Evolutionary conservation across 192 early-diverging fungal genomes (phyloP).

Genomic region (Pilobolus umbonatus): DNA sequence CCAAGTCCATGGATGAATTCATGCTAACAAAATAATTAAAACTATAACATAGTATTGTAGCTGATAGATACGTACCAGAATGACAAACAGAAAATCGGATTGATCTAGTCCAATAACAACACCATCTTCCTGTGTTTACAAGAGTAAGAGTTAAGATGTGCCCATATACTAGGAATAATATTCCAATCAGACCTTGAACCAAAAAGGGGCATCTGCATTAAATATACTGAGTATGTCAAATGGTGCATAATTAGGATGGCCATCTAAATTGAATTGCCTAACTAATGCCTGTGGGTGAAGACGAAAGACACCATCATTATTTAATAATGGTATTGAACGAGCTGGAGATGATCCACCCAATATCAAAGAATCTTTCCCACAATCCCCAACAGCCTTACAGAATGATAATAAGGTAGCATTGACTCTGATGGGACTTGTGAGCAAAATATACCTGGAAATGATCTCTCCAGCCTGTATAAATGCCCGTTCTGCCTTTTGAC

Average conservation of each 20-base stretch:
- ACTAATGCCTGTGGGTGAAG: constrained; percentile 37
- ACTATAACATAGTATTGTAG: background rate
- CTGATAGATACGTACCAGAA: constrained; percentile 17
- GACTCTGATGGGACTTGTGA: constrained; percentile 23
- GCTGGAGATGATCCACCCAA: constrained; percentile 34
- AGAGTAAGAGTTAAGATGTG: too few species aligned
- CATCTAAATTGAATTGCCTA: constrained; percentile 24
- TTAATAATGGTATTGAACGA: constrained; percentile 18
- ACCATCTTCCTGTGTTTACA: constrained; percentile 16
- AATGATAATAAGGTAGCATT: constrained; percentile 38
- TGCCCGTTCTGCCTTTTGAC: constrained; percentile 22
- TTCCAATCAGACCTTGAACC: constrained; percentile 26
- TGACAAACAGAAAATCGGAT: constrained; percentile 40
- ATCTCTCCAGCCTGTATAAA: constrained; percentile 27
- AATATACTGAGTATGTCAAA: constrained; percentile 38
- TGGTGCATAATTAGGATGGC: constrained; percentile 4
- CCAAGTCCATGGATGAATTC: constrained; percentile 43
- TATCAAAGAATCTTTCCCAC: background rate
- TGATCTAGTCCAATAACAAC: constrained; percentile 17
- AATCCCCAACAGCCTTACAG: constrained; percentile 19
- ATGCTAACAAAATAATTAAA: constrained; percentile 13
- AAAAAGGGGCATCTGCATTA: constrained; percentile 35
- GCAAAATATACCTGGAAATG: constrained; percentile 17
- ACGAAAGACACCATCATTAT: constrained; percentile 25
- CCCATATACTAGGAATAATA: too few species aligned